Base-by-base conservation (phyloP, 2,329 filamentous ascomycete genomes). In the Trichoderma sp. region DNA sequence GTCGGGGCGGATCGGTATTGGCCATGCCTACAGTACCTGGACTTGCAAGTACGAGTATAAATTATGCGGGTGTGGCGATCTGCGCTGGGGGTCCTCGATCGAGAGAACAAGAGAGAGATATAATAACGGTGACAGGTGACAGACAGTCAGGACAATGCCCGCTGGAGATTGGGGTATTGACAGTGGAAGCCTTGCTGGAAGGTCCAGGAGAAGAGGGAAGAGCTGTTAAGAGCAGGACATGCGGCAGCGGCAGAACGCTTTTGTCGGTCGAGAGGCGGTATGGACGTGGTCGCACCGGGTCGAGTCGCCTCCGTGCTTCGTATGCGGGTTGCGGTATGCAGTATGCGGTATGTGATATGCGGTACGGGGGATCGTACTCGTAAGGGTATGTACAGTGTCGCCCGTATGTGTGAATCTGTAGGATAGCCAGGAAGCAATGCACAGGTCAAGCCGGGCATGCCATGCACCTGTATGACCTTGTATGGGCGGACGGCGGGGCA, bases 1-100 rank as follows among this genome's bases (percentile, higher is more conserved):
- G 84, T 74, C 85, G 84, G 65, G 85, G 81, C 75, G 83, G 81
- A 53, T 81, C 80, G 75, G 81, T 73, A 71, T 78, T 80, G 70
- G 81, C 77, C 84, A 85, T 85, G 53, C 43, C 36, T 43, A 51
- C 30, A 34, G 28, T 21, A 32, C 30, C 32, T 34, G 57, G 32
- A 21, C 15, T 30, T 60, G 57, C 64, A n/a, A 9, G 36, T 43
- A 43, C 15, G 34, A 36, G 39, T 43, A 43, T 43, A 8, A 8
- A 39, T 39, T 39, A 39, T 66, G 64, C 64, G 34, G 64, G 64
- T 58, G 62, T 18, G 74, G 71, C 61, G 58, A 58, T 57, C 58
- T 43, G 51, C 32, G 51, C 51, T 34, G 32, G 32, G 51, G 32
- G 24, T 21, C 4, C n/a, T 28, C 30, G 24, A 30, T 34, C 21